Base-by-base conservation (phyloP, 805 yeast genomes). In the Candida loeiensis region DNA sequence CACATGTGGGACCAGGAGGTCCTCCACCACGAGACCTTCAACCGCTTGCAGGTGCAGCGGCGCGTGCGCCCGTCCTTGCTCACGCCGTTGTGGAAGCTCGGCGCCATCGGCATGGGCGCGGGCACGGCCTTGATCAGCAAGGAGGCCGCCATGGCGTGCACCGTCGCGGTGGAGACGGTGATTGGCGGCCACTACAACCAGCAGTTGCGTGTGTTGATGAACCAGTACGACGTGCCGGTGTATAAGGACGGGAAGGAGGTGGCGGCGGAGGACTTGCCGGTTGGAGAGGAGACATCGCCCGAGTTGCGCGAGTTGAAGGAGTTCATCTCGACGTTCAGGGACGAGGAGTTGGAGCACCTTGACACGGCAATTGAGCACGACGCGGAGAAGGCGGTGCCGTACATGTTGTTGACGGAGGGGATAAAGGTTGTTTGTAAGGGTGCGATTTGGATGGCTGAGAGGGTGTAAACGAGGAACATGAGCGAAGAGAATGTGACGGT, bases 1-100 rank as follows among this genome's bases (percentile, higher is more conserved):
- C 97, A 93, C 58, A 93, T 93, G 99, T 90, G 98, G 98, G 96
- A 90, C 24, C 98, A 93, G 61, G 99, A 93, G 54, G 73, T 91
- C 25, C 88, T 82, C 51, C 99, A 93, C 55, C 95, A 88, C 57
- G 65, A 76, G 46, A 85, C 96, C 0, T 93, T 93, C 66, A 84
- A 93, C 58, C 61, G 71, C 2, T 66, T 91, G 20, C 98, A 91
- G 58, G 66, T 74, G 1, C 71, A 76, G 44, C 79, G 85, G 48
- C 69, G 97, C 36, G 95, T 90, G 1, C 76, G 99, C 52, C 99
- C 99, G 3, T 87, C 96, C 0, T 53, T 93, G 12, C 62, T 93
- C 29, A 90, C 98, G 0, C 99, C 99, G 1, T 53, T 87, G 1
- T 93, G 99, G 99, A 89, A 85, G 58, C 61, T 77, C 0, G 98